Evolutionary conservation across 148 eudicot species (phyloP).

Genomic region (Rhododendron ovatum): DNA sequence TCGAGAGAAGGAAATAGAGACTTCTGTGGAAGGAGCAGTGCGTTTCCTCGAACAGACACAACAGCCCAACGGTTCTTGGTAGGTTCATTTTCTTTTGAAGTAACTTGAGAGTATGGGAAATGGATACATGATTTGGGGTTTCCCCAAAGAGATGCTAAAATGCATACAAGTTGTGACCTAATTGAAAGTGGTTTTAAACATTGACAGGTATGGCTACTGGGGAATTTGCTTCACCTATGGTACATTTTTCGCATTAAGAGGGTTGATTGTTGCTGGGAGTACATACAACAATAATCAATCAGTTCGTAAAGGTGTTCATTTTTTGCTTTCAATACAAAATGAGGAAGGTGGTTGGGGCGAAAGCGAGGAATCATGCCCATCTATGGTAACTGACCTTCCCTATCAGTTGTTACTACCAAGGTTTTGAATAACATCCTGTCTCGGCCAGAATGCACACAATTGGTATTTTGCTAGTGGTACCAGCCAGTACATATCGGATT

Average conservation of each 20-base stretch:
- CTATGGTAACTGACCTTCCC: slow-evolving; percentile 9
- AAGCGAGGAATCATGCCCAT: slow-evolving; percentile 24
- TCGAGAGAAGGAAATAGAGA: no score
- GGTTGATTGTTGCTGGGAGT: slow-evolving; percentile 23
- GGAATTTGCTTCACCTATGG: slow-evolving; percentile 38
- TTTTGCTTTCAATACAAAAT: slow-evolving; percentile 21
- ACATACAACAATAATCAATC: slow-evolving; percentile 27
- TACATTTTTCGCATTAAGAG: slow-evolving; percentile 26
- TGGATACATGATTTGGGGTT: not conserved
- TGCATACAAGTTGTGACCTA: slow-evolving; percentile 16
- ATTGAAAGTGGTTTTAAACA: not conserved
- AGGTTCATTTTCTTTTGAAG: no score
- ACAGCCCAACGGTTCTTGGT: no score
- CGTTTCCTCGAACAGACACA: no score
- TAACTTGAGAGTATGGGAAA: not conserved
- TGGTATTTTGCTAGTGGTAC: no score
- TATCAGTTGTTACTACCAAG: not conserved
- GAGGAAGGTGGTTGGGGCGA: slow-evolving; percentile 48
- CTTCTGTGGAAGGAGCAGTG: no score
- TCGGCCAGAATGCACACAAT: no score
- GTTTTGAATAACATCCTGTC: not conserved
- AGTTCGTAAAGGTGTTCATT: slow-evolving; percentile 25
- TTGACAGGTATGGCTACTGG: slow-evolving; percentile 41
- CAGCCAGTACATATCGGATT: no score
- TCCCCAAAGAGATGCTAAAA: not conserved